Percentiles rank a stretch among this genome's conserved stretches.
Evolutionary conservation across 208 protist genomes (phyloP).

Genomic region (Hexamita inflata): DNA sequence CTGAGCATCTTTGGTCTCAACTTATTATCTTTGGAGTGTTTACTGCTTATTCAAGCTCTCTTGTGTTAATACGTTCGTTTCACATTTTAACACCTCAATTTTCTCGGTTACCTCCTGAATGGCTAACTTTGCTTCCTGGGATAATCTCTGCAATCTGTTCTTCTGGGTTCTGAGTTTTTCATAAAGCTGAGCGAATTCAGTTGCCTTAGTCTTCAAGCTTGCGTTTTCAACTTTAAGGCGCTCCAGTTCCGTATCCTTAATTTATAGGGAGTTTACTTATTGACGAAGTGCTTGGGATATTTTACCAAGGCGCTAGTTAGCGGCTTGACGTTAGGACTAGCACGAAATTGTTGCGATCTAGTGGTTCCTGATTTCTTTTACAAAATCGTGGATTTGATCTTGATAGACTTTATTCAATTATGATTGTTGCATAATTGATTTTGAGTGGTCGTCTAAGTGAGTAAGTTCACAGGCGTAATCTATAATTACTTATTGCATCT

Average conservation of each 20-base stretch:
- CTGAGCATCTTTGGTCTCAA: slow-evolving; percentile 24
- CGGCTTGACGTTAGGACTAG: not conserved
- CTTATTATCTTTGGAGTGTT: not conserved
- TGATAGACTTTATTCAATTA: not conserved
- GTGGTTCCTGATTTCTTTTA: not conserved
- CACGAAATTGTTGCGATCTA: not conserved
- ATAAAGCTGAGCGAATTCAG: not conserved
- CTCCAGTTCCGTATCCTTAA: slow-evolving; percentile 20
- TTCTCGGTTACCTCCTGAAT: slow-evolving; percentile 2
- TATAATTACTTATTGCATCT: not conserved
- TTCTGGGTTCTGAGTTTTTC: slow-evolving; percentile 21
- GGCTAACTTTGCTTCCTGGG: slow-evolving; percentile 18
- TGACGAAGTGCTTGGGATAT: not conserved
- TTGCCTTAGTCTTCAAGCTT: not conserved
- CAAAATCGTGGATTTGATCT: not conserved
- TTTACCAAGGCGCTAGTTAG: not conserved
- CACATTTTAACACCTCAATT: slow-evolving; percentile 10
- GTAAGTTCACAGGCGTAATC: not conserved
- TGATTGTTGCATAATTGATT: not conserved
- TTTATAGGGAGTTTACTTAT: not conserved
- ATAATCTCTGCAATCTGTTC: not conserved
- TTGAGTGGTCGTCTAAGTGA: not conserved
- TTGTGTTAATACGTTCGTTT: not conserved
- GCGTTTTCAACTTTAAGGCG: not conserved
- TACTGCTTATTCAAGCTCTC: not conserved